A percentile compares a stretch with the other conserved stretches of the same genome.
Conservation (phyloP, 2,329 filamentous ascomycete genomes). For the Coniochaeta sp. region DNA sequence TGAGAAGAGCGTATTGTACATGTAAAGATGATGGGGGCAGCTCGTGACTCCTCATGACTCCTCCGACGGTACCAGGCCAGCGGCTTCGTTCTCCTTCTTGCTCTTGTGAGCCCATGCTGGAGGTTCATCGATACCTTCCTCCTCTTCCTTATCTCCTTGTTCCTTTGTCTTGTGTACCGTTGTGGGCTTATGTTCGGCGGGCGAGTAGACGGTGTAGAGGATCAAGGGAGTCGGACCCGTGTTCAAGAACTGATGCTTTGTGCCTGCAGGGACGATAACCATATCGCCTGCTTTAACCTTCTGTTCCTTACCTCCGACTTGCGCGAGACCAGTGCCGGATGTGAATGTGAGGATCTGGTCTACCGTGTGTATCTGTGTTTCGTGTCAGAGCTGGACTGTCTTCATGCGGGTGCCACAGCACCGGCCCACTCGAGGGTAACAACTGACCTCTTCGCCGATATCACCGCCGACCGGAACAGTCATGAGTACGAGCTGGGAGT, state of each 20-base stretch:
- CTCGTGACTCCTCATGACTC: not conserved
- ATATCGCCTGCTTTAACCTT: conserved; percentile 28
- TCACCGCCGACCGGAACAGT: conserved; percentile 55
- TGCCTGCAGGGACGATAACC: conserved; percentile 51
- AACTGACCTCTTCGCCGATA: conserved; percentile 54
- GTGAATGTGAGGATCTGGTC: conserved; percentile 61
- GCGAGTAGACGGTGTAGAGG: conserved; percentile 55
- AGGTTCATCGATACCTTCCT: conserved; percentile 51
- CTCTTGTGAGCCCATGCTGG: conserved; percentile 50
- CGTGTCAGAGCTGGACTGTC: conserved; percentile 8
- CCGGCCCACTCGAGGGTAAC: not conserved
- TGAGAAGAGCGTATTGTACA: not conserved
- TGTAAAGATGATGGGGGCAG: not conserved
- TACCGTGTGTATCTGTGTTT: conserved; percentile 41
- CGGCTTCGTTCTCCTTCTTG: conserved; percentile 50
- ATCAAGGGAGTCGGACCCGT: conserved; percentile 51
- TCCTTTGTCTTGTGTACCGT: conserved; percentile 57
- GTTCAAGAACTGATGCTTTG: conserved; percentile 59
- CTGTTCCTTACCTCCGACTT: conserved; percentile 51
- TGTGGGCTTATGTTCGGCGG: conserved; percentile 52
- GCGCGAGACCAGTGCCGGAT: conserved; percentile 48
- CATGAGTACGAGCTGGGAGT: conserved; percentile 57
- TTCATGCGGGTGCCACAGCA: not conserved
- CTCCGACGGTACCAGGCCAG: conserved; percentile 34
- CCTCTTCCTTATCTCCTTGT: conserved; percentile 54